A percentile compares a stretch with the other conserved stretches of the same genome.
Evolutionary conservation across 257 asterid genomes (phyloP).

Genomic region (Cynanchum wilfordii): DNA sequence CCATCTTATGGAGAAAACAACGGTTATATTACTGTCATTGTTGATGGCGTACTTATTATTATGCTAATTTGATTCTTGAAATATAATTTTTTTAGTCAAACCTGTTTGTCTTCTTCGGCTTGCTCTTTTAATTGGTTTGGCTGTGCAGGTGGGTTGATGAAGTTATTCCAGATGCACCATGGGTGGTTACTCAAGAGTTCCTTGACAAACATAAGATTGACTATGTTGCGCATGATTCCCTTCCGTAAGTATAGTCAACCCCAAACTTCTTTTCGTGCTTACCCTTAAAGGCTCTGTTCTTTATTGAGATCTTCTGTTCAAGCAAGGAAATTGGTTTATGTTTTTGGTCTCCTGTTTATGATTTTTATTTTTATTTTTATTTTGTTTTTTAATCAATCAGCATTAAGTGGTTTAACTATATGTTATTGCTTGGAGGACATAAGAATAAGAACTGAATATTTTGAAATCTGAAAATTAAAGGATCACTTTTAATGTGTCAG

Average conservation of each 20-base stretch:
- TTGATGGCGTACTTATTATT: not conserved
- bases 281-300: not conserved
- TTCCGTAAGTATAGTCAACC: conserved; percentile 61
- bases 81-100: not conserved
- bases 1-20: not conserved
- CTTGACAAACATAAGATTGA: conserved; percentile 79
- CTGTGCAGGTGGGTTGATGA: conserved; percentile 95
- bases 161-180: conserved; percentile 95
- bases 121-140: conserved; percentile 13
- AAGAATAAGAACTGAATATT: not conserved
- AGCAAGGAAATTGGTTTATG: not conserved
- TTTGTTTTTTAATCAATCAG: not conserved
- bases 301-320: not conserved
- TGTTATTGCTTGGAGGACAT: not conserved
- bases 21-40: too few relatives aligned
- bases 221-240: conserved; percentile 93
- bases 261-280: conserved; percentile 3
- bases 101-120: not conserved
- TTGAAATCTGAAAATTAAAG: not conserved
- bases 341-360: not conserved
- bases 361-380: not conserved
- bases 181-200: conserved; percentile 90
- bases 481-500: conserved; percentile 27
- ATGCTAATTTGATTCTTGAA: not conserved
- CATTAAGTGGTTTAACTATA: not conserved